Percentiles rank a stretch among this genome's conserved stretches.
These are phyloP conservation scores for Coniella vitis DNA, from an alignment of 2,329 filamentous ascomycete species.

Conservation along the genomic window DNA sequence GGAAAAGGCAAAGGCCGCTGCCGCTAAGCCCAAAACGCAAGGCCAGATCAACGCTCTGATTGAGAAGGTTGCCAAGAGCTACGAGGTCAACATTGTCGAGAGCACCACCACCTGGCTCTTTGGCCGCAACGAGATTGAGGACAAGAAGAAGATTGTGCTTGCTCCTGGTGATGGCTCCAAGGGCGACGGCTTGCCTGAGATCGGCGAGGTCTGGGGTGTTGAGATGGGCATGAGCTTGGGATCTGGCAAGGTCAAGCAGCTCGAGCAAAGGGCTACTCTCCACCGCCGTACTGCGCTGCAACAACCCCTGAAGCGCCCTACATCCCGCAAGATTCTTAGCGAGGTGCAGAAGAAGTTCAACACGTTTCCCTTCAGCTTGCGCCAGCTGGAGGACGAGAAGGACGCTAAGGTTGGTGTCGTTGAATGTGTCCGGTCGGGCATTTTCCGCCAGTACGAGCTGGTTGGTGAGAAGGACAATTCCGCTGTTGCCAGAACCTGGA, in stretches of 20 bases:
- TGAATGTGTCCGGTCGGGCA: constrained; percentile 88
- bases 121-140: constrained; percentile 95
- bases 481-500: constrained; percentile 79
- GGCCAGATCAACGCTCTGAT: constrained; percentile 78
- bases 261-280: constrained; percentile 82
- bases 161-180: constrained; percentile 76
- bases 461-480: constrained; percentile 87
- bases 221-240: constrained; percentile 90
- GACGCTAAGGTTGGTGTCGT: constrained; percentile 92
- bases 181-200: constrained; percentile 81
- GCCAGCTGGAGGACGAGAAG: constrained; percentile 94
- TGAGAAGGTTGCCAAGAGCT: constrained; percentile 86
- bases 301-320: constrained; percentile 88
- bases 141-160: constrained; percentile 94
- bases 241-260: constrained; percentile 87
- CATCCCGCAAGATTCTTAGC: constrained; percentile 84
- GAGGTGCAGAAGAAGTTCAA: constrained; percentile 97
- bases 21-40: constrained; percentile 78
- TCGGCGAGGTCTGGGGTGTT: constrained; percentile 95
- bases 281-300: constrained; percentile 90
- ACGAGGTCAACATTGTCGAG: constrained; percentile 89
- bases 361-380: constrained; percentile 93
- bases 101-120: constrained; percentile 98
- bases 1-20: constrained; percentile 86
- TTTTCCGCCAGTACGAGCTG: constrained; percentile 93